Evolutionary conservation across 2,329 filamentous ascomycete genomes (phyloP).

Genomic region (Knufia petricola): DNA sequence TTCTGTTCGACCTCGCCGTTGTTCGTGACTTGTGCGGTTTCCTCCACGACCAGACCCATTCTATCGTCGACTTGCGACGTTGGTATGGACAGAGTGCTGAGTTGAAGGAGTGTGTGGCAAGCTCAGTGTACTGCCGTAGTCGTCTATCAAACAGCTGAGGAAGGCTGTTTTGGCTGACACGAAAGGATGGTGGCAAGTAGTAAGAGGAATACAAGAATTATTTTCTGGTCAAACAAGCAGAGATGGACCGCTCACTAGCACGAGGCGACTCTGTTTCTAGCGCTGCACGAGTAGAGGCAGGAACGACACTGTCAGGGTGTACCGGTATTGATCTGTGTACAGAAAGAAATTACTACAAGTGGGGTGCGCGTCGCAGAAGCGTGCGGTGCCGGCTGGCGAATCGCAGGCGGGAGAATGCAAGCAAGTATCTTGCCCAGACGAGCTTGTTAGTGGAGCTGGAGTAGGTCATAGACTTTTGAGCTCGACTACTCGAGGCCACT

Average conservation of each 20-base stretch:
- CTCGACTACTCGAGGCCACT: not conserved
- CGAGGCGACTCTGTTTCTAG: not conserved
- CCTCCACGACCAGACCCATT: slow-evolving; percentile 42
- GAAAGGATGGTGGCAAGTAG: not conserved
- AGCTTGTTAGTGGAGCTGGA: not conserved
- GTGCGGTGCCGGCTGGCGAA: slow-evolving; percentile 5
- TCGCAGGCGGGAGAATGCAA: slow-evolving; percentile 2
- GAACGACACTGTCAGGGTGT: not conserved
- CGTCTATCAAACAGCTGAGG: not conserved
- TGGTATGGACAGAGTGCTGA: not conserved
- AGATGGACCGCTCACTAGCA: not conserved
- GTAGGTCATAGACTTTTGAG: slow-evolving; percentile 2
- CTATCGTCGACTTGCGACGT: slow-evolving; percentile 25
- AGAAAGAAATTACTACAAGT: slow-evolving; percentile 9
- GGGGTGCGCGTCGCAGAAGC: slow-evolving; percentile 1
- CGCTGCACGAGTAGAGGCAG: not conserved
- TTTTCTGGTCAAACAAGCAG: not conserved
- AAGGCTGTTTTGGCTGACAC: not conserved
- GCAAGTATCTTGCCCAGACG: not conserved
- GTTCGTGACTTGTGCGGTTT: slow-evolving; percentile 28
- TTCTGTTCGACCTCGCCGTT: slow-evolving; percentile 36
- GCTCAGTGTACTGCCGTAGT: not conserved
- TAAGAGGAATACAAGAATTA: slow-evolving; percentile 2
- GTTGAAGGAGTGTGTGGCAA: not conserved
- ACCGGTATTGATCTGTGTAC: not conserved